Base-by-base conservation (phyloP, 192 early-diverging fungal genomes). In the Coemansia sp. region DNA sequence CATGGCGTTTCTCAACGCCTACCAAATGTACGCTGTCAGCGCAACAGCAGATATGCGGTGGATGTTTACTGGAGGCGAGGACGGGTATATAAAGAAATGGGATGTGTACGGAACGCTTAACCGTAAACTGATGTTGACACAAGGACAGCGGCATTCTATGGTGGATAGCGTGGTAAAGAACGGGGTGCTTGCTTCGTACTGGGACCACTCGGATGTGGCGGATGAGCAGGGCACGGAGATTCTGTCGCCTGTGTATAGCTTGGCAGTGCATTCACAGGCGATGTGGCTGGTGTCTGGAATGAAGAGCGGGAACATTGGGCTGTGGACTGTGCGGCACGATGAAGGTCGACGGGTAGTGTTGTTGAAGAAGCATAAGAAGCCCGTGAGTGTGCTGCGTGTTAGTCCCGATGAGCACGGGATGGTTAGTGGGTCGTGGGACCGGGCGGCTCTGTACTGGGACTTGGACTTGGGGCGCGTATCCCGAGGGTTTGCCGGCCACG, bases 341-440 rank as follows among this genome's bases (percentile, higher is more conserved):
- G 97, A 99, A 75, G 97, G 95, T 4, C 80, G 80, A 23, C 87
- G 90, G 32, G 86, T 93, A 35, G 81, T 92, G 56, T 80, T 91
- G 1, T 79, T 99, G 26, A 64, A 80, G 24, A 79, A 85, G 41
- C 97, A 99, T 51, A 85, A 71, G 10, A 82, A 77, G 15, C 85
- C 92, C 3, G 95, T 98, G 3, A 94, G 95, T 0, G 82, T 86
- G 1, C 57, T 98, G 17, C 80, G 78, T 36, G 83, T 93, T 20
- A 80, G 86, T 9, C 88, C 90, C 1, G 92, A 87, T 30, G 91
- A 98, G 59, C 78, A 77, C 45, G 80, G 82, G 0, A 65, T 91
- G 39, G 79, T 96, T 40, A 96, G 90, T 60, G 97, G 95, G 5
- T 92, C 94, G 20, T 99, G 97, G 97, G 97, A 99, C 56, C 84